Base-by-base conservation (phyloP, 768 basidiomycete species). In the Lepiota brunneoincarnata region DNA sequence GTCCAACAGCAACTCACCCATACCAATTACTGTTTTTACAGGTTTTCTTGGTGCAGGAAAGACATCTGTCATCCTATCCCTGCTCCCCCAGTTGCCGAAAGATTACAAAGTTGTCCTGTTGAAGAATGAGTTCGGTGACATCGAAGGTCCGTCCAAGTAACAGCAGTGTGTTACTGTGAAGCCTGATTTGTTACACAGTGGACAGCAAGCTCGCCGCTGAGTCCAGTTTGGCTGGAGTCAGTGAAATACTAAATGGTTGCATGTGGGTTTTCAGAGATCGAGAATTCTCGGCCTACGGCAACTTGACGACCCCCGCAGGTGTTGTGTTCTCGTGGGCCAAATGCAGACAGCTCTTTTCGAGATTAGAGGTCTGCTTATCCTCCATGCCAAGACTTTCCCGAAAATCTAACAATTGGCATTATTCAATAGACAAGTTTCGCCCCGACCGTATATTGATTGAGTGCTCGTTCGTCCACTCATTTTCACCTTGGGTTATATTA, bases 101-200 rank as follows among this genome's bases (percentile, higher is more conserved):
- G 87, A 90, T 62, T 95, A 95, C 77, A 91, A 84, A 62, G 88
- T 90, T 28, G 93, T 94, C 5, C 72, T 98, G 36, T 78, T 98
- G 58, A 98, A 98, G 75, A 98, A 98, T 72, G 95, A 98, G 68
- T 97, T 93, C 63, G 95, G 95, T 15, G 93, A 98, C 73, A 79
- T 96, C 11, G 83, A 95, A 81, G 91, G 91, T 88, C 34, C 24
- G 68, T 48, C 18, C n/a, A 26, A 15, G 10, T 38, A 31, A 21
- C 23, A 23, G 20, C 10, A 18, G 21, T 7, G 36, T 7, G 6
- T 17, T 3, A 17, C 36, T 17, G 24, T 36, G 6, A 49, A 1
- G 10, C 14, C 15, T 47, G 9, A 24, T 20, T 31, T 28, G 6
- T 18, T 45, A 46, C 17, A 3, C 55, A 90, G 94, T 98, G 45